Evolutionary conservation across 2,329 filamentous ascomycete species (phyloP), one percentile per base, ranked within the genome.

Genomic region (Cordyceps cicadae): DNA sequence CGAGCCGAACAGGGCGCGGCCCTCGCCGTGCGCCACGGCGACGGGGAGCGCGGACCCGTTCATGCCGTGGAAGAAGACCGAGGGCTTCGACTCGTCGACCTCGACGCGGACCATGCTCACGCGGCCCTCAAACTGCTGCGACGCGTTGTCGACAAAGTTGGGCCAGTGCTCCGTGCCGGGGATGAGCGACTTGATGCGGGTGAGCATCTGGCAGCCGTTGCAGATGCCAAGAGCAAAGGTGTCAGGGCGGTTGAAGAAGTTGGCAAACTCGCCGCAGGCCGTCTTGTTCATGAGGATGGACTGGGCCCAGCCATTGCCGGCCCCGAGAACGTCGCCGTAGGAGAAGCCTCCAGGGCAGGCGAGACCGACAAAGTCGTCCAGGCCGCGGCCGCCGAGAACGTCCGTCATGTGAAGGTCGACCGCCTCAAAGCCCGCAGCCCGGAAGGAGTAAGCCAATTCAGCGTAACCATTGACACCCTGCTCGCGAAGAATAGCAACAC

Each of bases 371-470:
- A 97, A 97, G 64, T 87, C 87, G 46, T 87, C 81, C 9, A 99
- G 85, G 0, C 90, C 92, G 63, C 90, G 86, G 17, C 89, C 88
- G 12, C 85, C 86, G 26, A 90, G 86, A 60, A 97, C 87, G 68
- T 97, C 93, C 3, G 89, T 94, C 94, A 99, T 97, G 80, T 97
- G 93, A 1, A 97, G 88, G 70, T 99, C 93, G 52, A 97, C 84
- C 15, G 92, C 86, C 54, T 92, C 87, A 77, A 97, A 97, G 43
- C 93, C 93, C 49, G 94, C 93, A 41, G 87, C 86, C 65, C 88
- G 87, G 81, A 97, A 97, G 54, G 92, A 92, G 70, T 96, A 97
- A 1, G 94, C 94, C 90, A 99, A 96, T 74, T 99, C 94, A n/a
- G 91, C 87, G 68, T 97, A 86, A 48, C 92, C 90, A 76, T 99